These are phyloP conservation scores for Talaromyces sp. DNA, from an alignment of 2,329 filamentous ascomycete genomes.

Conservation along the genomic window DNA sequence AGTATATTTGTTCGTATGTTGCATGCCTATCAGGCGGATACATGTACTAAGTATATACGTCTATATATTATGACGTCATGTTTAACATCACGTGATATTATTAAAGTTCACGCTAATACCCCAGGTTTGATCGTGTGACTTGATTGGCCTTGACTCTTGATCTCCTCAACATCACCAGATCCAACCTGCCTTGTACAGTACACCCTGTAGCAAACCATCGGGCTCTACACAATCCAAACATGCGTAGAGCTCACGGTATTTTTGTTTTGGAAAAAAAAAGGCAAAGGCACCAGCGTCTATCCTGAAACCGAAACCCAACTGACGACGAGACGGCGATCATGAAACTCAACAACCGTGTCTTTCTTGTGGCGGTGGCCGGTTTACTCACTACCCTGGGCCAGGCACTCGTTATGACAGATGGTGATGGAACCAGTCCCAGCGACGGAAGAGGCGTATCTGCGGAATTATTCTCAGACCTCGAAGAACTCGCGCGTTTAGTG, in stretches of 20 bases:
- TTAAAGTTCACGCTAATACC: background rate
- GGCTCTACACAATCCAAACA: background rate
- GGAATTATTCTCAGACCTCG: constrained; percentile 71
- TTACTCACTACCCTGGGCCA: background rate
- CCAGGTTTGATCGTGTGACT: background rate
- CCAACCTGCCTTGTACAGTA: background rate
- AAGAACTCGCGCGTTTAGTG: constrained; percentile 83
- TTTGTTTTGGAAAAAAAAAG: background rate
- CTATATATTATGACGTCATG: too few species aligned
- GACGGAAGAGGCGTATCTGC: constrained; percentile 45
- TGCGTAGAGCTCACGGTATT: background rate
- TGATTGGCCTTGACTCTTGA: background rate
- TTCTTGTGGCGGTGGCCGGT: background rate
- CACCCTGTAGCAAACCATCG: background rate
- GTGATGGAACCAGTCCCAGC: background rate
- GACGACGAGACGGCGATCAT: background rate
- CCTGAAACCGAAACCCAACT: background rate
- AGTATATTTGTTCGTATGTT: too few species aligned
- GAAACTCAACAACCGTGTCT: background rate
- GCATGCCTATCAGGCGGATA: too few species aligned
- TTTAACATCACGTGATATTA: background rate
- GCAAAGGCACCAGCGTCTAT: background rate
- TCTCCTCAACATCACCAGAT: background rate
- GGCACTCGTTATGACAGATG: background rate
- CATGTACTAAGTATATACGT: too few species aligned